Conservation (phyloP, 129 eudicot genomes). For the Pittosporum tobira region DNA sequence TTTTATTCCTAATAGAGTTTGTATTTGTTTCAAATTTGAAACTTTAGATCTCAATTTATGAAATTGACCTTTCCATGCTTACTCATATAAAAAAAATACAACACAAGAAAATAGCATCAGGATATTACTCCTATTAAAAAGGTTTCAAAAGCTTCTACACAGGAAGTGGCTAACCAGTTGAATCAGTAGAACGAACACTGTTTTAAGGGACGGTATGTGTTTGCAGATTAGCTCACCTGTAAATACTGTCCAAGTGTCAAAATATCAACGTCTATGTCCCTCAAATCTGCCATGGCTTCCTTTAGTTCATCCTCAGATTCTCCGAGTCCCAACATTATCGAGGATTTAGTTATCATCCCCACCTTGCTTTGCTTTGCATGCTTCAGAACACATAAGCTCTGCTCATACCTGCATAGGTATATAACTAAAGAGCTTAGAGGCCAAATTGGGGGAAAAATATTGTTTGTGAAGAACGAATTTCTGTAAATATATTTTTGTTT, state of each 20-base stretch:
- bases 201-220: neutral
- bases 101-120: too few relatives aligned
- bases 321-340: conserved; percentile 97
- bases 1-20: conserved; percentile 51
- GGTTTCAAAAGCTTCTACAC: too few relatives aligned
- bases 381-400: conserved; percentile 79
- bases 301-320: conserved; percentile 88
- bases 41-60: too few relatives aligned
- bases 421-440: neutral
- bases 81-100: neutral
- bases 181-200: too few relatives aligned
- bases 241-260: conserved; percentile 93
- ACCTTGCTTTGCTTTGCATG: conserved; percentile 67
- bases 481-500: neutral
- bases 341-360: conserved; percentile 92
- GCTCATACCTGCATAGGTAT: conserved; percentile 59
- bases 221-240: conserved; percentile 43
- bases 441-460: neutral
- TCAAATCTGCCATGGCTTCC: conserved; percentile 88
- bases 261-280: conserved; percentile 87
- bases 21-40: too few relatives aligned
- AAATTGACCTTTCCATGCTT: too few relatives aligned
- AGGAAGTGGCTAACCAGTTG: too few relatives aligned
- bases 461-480: too few relatives aligned
- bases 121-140: too few relatives aligned